Conservation (phyloP, 73 alveolate species). For the Paramecium octaurelia region DNA sequence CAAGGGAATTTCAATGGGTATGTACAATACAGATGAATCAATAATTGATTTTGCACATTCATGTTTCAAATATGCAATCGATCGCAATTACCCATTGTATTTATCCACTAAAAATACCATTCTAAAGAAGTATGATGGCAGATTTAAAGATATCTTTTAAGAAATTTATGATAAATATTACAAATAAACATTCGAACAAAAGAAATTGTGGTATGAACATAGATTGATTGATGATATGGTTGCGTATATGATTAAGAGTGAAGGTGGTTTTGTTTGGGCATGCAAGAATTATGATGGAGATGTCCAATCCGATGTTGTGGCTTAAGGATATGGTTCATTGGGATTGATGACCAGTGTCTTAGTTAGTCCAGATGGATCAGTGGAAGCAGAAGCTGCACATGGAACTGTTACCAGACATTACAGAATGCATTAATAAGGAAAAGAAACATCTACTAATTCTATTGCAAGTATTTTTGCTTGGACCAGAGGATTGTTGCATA, state of each 20-base stretch:
- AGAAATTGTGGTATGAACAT: conserved; percentile 69
- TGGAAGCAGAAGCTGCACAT: conserved; percentile 95
- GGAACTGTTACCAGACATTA: conserved; percentile 93
- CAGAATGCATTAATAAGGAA: conserved; percentile 83
- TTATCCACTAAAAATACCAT: conserved; percentile 86
- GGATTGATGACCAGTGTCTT: conserved; percentile 86
- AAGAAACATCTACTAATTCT: conserved; percentile 90
- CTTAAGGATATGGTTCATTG: conserved; percentile 85
- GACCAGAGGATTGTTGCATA: conserved; percentile 84
- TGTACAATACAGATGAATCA: conserved; percentile 88
- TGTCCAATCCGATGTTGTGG: conserved; percentile 86
- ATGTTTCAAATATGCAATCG: conserved; percentile 81
- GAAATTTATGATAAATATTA: conserved; percentile 67
- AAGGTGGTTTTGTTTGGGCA: conserved; percentile 95
- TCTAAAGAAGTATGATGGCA: conserved; percentile 87
- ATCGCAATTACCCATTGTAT: conserved; percentile 78
- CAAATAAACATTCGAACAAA: conserved; percentile 66
- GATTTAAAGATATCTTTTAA: conserved; percentile 85
- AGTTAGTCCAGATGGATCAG: conserved; percentile 78
- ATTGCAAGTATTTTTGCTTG: conserved; percentile 89
- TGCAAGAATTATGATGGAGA: conserved; percentile 95
- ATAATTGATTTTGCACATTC: conserved; percentile 81
- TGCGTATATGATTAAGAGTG: conserved; percentile 77
- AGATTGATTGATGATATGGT: conserved; percentile 90
- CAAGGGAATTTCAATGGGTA: conserved; percentile 77